Base-by-base conservation (phyloP, 129 eudicot genomes). In the Rutidosis leptorrhynchoides region DNA sequence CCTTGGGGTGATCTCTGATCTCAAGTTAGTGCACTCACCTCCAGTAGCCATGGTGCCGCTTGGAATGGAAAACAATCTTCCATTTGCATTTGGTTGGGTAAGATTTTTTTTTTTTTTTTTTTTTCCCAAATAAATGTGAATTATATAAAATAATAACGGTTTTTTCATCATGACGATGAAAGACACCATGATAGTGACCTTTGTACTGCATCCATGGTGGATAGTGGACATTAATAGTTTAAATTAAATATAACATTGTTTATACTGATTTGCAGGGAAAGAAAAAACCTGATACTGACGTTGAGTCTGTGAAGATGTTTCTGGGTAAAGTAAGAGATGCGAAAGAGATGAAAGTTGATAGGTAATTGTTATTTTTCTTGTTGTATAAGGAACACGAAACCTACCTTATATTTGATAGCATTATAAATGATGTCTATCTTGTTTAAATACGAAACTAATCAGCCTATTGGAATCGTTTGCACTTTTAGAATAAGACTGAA, bases 81-180 rank as follows among this genome's bases (percentile, higher is more conserved):
- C 97, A 10, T 90, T 87, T 74, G 82, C 97, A 62, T 90, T 90
- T 81, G 97, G 97, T 58, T 90, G 97, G 97, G 97, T 90, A 84
- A 67, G n/a, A n/a, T n/a, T n/a, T n/a, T n/a, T n/a, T n/a, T n/a
- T n/a, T n/a, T n/a, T n/a, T n/a, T n/a, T n/a, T n/a, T n/a, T n/a
- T n/a, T n/a, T n/a, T n/a, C n/a, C n/a, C n/a, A n/a, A n/a, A n/a
- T n/a, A n/a, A n/a, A n/a, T n/a, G n/a, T n/a, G n/a, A n/a, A n/a
- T n/a, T n/a, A n/a, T n/a, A n/a, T n/a, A n/a, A n/a, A n/a, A n/a
- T n/a, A n/a, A n/a, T n/a, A n/a, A n/a, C n/a, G n/a, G n/a, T n/a
- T n/a, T n/a, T n/a, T n/a, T n/a, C n/a, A n/a, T n/a, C n/a, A n/a
- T n/a, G n/a, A n/a, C n/a, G n/a, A n/a, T n/a, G n/a, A n/a, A n/a